Conservation (phyloP, 192 early-diverging fungal species). For the Entomortierella beljakovae region DNA sequence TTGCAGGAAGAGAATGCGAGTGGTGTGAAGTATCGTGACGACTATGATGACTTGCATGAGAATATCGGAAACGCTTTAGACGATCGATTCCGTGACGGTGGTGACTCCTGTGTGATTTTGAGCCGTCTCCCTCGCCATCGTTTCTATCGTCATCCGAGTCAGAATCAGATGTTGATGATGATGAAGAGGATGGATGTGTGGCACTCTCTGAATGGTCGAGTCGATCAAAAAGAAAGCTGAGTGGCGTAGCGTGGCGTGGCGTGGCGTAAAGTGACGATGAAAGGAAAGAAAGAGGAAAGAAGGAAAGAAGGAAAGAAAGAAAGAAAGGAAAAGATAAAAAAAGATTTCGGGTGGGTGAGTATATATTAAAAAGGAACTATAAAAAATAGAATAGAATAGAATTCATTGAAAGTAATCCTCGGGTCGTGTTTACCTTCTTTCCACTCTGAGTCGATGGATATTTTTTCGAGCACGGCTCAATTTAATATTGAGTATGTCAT, state of each 20-base stretch:
- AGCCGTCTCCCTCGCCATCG: conserved; percentile 1
- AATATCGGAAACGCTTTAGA: conserved; percentile 19
- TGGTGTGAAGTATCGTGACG: conserved; percentile 11
- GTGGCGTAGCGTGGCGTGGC: not conserved
- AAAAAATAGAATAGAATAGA: not conserved
- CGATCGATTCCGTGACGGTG: conserved; percentile 9
- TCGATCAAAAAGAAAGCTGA: conserved; percentile 52
- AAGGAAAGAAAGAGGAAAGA: not conserved
- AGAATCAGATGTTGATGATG: conserved; percentile 30
- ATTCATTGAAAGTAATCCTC: too few relatives aligned
- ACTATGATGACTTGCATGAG: not conserved
- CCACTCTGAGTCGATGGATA: conserved; percentile 59
- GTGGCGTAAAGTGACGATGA: conserved; percentile 1
- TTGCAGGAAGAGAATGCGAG: conserved; percentile 1
- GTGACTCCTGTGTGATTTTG: conserved; percentile 2
- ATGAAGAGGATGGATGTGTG: conserved; percentile 11
- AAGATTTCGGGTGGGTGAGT: not conserved
- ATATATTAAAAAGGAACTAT: not conserved
- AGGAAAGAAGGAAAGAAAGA: not conserved
- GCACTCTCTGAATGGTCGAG: conserved; percentile 36
- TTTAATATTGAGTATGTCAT: conserved; percentile 55
- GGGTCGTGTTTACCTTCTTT: conserved; percentile 60
- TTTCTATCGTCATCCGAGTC: conserved; percentile 23
- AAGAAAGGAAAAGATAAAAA: too few relatives aligned
- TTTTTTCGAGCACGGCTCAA: conserved; percentile 55